These are phyloP conservation scores for Nakaseomyces kungkrabaensis DNA, from an alignment of 1,139 yeast species.

Conservation along the genomic window DNA sequence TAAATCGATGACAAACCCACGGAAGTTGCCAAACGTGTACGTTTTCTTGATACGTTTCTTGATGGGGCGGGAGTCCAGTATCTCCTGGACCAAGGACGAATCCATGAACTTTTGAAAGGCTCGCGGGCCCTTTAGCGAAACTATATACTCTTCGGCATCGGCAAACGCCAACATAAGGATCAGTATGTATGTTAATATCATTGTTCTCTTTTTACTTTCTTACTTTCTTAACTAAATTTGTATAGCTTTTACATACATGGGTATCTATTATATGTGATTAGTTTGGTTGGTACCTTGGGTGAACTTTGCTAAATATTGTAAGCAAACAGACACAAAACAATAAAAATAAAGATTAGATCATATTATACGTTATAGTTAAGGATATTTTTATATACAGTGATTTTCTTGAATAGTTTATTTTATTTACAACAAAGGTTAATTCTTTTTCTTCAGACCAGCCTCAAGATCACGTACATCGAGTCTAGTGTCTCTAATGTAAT, in stretches of 20 bases:
- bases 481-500: conserved; percentile 75
- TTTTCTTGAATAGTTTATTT: neutral
- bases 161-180: neutral
- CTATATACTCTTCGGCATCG: conserved; percentile 20
- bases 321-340: neutral
- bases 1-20: conserved; percentile 55
- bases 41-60: conserved; percentile 29
- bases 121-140: conserved; percentile 21
- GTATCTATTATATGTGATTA: too few relatives aligned
- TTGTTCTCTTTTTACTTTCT: neutral
- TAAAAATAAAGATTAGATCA: neutral
- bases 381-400: neutral
- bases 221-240: too few relatives aligned
- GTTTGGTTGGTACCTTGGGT: too few relatives aligned
- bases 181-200: neutral
- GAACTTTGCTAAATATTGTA: too few relatives aligned
- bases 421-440: neutral
- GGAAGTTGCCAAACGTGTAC: conserved; percentile 51
- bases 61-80: conserved; percentile 11
- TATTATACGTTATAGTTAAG: neutral
- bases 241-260: too few relatives aligned
- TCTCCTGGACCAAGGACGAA: conserved; percentile 15
- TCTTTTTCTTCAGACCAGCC: conserved; percentile 29
- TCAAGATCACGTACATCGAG: conserved; percentile 78
- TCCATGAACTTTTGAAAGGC: conserved; percentile 19